Evolutionary conservation across 768 basidiomycete species (phyloP).

Genomic region (Phaffia australis): DNA sequence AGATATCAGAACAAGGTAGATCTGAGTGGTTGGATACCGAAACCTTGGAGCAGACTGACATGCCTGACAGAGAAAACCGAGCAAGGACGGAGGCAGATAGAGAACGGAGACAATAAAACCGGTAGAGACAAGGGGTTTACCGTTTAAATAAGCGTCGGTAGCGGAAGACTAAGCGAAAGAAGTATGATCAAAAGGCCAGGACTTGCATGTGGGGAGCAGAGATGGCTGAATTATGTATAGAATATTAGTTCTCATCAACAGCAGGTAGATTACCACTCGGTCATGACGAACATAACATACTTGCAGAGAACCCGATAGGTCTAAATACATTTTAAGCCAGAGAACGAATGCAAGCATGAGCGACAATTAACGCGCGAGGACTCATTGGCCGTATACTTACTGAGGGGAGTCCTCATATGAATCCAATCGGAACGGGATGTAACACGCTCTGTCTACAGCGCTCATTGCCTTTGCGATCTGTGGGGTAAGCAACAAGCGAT

Average conservation of each 20-base stretch:
- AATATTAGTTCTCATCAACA: too few species aligned
- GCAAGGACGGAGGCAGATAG: not conserved
- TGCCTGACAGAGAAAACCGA: not conserved
- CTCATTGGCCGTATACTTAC: too few species aligned
- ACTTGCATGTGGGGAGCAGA: conserved; percentile 90
- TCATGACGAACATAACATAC: too few species aligned
- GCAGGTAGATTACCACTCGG: too few species aligned
- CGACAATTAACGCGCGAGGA: not conserved
- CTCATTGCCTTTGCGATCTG: conserved; percentile 51
- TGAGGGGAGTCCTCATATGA: conserved; percentile 74
- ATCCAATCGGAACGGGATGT: conserved; percentile 44
- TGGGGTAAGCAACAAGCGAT: not conserved
- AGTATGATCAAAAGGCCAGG: not conserved
- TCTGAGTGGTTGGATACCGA: not conserved
- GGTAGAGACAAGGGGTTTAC: too few species aligned
- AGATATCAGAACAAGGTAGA: not conserved
- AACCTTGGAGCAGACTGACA: not conserved
- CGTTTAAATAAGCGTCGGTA: too few species aligned
- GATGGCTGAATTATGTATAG: conserved; percentile 46
- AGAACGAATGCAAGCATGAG: not conserved
- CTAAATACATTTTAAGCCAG: conserved; percentile 38
- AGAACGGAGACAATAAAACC: not conserved
- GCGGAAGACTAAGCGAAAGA: too few species aligned
- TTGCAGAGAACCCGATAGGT: conserved; percentile 69
- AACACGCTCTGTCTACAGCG: conserved; percentile 58